phyloP scores from a whole-genome alignment of 2,329 filamentous ascomycete genomes.

The Pleoardoris graminearum region DNA sequence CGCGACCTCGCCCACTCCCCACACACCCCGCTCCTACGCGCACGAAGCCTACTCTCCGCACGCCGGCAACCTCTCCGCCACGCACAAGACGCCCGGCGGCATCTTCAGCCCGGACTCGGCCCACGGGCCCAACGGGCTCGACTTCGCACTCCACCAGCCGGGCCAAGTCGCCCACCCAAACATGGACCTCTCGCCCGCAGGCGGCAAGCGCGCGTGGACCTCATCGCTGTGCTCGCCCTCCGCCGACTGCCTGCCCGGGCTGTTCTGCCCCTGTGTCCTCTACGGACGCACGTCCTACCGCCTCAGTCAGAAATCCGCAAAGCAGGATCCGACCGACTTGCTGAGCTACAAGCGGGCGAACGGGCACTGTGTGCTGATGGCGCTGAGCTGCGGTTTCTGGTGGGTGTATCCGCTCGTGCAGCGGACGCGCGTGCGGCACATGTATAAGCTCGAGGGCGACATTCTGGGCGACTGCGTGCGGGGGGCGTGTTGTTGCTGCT shows the following conservation, averaged over 20 bases:
- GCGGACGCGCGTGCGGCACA: conserved; percentile 46
- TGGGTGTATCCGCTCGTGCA: conserved; percentile 45
- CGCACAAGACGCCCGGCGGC: conserved; percentile 29
- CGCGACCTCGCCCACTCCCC: conserved; percentile 18
- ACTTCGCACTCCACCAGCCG: conserved; percentile 42
- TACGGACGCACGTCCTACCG: conserved; percentile 52
- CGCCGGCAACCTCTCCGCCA: conserved; percentile 21
- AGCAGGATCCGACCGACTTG: conserved; percentile 49
- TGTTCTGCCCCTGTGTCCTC: conserved; percentile 50
- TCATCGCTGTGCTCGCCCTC: conserved; percentile 40
- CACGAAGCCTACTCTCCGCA: conserved; percentile 41
- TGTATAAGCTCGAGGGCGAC: conserved; percentile 50
- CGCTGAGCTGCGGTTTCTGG: conserved; percentile 42
- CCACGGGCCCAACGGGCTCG: conserved; percentile 45
- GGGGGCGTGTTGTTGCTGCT: conserved; percentile 48
- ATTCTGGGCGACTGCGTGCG: conserved; percentile 40
- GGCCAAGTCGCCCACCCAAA: conserved; percentile 49
- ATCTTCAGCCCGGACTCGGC: conserved; percentile 44
- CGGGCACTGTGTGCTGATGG: conserved; percentile 45
- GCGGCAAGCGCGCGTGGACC: conserved; percentile 32
- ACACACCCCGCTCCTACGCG: conserved; percentile 17
- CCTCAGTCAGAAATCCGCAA: conserved; percentile 41
- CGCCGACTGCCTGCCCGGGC: conserved; percentile 44
- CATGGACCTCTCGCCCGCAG: conserved; percentile 39
- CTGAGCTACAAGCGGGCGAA: conserved; percentile 44